Percentiles rank a stretch among this genome's conserved stretches.
These are phyloP conservation scores for Coniosporium tulheliwenetii DNA, from an alignment of 2,329 filamentous ascomycete genomes.

Conservation along the genomic window DNA sequence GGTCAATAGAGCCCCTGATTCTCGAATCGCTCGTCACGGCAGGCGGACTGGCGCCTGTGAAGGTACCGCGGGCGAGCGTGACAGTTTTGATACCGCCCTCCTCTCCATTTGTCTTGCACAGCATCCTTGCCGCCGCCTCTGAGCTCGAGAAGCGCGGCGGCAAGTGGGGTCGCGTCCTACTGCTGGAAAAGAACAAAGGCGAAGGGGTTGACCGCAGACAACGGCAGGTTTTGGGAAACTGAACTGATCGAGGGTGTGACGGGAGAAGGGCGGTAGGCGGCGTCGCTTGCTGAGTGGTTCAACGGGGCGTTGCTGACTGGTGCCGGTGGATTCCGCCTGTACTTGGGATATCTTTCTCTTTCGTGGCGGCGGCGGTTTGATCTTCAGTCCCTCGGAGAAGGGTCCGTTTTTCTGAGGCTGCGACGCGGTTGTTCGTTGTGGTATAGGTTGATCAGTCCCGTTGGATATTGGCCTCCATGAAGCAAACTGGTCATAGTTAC, in stretches of 20 bases:
- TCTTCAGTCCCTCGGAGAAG: not conserved
- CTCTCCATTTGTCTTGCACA: constrained; percentile 33
- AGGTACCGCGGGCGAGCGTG: constrained; percentile 31
- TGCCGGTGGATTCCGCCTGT: too few species aligned
- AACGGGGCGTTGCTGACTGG: not conserved
- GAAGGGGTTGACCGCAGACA: constrained; percentile 21
- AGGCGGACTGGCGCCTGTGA: constrained; percentile 8
- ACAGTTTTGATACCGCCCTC: constrained; percentile 35
- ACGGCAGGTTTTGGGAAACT: constrained; percentile 10
- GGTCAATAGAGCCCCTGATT: constrained; percentile 36
- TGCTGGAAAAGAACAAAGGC: constrained; percentile 38
- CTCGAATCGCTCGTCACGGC: constrained; percentile 32
- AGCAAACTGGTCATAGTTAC: not conserved
- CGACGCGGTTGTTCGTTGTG: not conserved
- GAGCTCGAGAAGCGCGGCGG: constrained; percentile 40
- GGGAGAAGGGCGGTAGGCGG: constrained; percentile 12
- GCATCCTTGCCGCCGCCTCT: constrained; percentile 42
- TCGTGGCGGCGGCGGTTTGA: not conserved
- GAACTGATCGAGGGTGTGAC: constrained; percentile 21
- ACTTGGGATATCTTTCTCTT: not conserved
- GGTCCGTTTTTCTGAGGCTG: not conserved
- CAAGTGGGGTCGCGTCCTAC: constrained; percentile 25
- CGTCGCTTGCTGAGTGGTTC: constrained; percentile 20
- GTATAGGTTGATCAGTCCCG: not conserved
- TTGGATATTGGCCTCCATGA: not conserved